phyloP scores from a whole-genome alignment of 345 rosid genomes.

The Chamaenerion angustifolium region DNA sequence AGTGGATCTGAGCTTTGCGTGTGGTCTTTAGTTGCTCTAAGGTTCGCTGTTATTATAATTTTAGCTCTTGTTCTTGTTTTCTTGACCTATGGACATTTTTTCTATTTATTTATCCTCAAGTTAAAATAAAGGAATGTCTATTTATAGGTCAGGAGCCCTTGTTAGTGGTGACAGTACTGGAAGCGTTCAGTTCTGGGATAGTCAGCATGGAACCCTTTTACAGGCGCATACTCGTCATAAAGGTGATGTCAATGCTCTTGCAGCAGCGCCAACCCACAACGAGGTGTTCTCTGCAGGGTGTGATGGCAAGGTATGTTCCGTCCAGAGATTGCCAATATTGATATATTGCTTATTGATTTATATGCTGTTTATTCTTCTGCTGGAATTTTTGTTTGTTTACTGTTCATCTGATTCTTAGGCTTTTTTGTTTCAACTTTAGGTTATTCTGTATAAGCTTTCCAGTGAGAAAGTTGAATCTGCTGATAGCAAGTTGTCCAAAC shows the following conservation, averaged over 20 bases:
- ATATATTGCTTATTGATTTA: neutral
- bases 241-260: conserved; percentile 80
- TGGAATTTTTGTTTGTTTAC: too few relatives aligned
- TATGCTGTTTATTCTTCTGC: neutral
- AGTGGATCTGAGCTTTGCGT: conserved; percentile 55
- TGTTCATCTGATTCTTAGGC: neutral
- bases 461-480: conserved; percentile 21
- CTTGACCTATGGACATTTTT: too few relatives aligned
- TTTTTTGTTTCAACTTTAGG: conserved; percentile 22
- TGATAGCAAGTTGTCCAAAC: conserved; percentile 21
- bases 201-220: conserved; percentile 72
- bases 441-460: conserved; percentile 66
- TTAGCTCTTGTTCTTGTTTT: neutral
- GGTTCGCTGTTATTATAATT: conserved; percentile 21
- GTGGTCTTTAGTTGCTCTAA: conserved; percentile 77
- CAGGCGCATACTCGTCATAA: conserved; percentile 72
- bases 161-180: conserved; percentile 91
- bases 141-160: conserved; percentile 50
- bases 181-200: conserved; percentile 88
- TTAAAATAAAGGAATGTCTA: too few relatives aligned
- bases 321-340: neutral
- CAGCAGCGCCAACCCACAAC: conserved; percentile 73
- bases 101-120: too few relatives aligned
- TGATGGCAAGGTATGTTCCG: conserved; percentile 51
- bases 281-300: conserved; percentile 88